Evolutionary conservation across 768 basidiomycete species (phyloP).

Genomic region (Lentinula lateritia): DNA sequence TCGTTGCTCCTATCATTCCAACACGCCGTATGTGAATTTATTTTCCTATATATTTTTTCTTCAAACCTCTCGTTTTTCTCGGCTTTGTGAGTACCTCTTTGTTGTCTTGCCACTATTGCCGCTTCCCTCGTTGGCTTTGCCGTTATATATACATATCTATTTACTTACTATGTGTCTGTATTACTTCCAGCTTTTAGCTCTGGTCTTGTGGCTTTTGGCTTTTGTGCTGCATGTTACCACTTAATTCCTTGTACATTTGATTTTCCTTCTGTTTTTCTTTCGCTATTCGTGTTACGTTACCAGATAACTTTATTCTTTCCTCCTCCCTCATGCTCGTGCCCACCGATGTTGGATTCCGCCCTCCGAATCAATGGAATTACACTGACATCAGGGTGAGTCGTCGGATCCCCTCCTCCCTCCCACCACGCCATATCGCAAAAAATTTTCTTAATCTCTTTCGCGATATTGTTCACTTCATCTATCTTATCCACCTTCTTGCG

Average conservation of each 20-base stretch:
- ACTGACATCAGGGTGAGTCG: not conserved
- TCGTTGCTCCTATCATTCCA: not conserved
- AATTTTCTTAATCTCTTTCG: not conserved
- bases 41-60: not conserved
- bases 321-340: not conserved
- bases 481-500: not conserved
- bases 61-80: not conserved
- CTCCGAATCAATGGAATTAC: not conserved
- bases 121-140: not conserved
- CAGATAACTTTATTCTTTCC: not conserved
- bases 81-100: not conserved
- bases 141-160: not conserved
- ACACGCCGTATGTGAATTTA: not conserved
- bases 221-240: not conserved
- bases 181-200: not conserved
- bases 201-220: not conserved
- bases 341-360: not conserved
- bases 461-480: not conserved
- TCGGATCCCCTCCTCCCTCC: conserved; percentile 1
- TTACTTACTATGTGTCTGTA: not conserved
- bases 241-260: not conserved
- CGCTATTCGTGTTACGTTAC: not conserved
- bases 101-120: not conserved
- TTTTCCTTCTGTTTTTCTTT: not conserved
- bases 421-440: not conserved